Percentiles rank a stretch among this genome's conserved stretches.
Conservation (phyloP, 768 basidiomycete genomes). For the Lactifluus pinguis region DNA sequence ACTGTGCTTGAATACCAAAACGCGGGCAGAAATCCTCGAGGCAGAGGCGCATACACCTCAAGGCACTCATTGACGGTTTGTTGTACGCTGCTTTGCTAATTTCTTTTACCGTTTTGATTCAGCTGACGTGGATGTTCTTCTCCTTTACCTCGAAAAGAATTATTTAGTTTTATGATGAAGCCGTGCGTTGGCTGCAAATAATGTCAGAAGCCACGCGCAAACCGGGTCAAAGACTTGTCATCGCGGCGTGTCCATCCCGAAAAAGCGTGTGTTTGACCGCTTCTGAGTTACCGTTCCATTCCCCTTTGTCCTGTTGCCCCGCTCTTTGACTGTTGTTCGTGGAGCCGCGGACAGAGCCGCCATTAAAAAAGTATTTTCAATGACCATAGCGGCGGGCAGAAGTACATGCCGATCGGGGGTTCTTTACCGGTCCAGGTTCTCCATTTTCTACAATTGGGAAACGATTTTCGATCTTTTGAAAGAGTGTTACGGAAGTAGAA, state of each 20-base stretch:
- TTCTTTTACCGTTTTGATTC: background rate
- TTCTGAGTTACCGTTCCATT: constrained; percentile 3
- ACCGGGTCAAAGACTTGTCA: background rate
- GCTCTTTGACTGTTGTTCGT: constrained; percentile 3
- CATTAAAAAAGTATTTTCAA: constrained; percentile 7
- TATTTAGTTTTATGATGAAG: constrained; percentile 3
- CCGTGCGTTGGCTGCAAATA: background rate
- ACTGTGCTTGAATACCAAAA: constrained; percentile 66
- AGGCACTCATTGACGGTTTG: constrained; percentile 10
- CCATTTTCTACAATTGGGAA: background rate
- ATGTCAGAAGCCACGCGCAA: constrained; percentile 5
- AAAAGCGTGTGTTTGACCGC: constrained; percentile 3
- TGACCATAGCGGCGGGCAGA: constrained; percentile 7
- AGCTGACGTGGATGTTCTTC: background rate
- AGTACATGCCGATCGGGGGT: constrained; percentile 8
- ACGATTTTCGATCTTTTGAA: background rate
- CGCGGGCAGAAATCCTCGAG: constrained; percentile 39
- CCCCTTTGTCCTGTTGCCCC: background rate
- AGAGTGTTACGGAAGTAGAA: background rate
- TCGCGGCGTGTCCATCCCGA: background rate
- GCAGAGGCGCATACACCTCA: constrained; percentile 15
- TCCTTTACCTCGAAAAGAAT: constrained; percentile 1
- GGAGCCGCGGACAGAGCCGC: constrained; percentile 10
- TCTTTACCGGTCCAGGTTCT: constrained; percentile 3
- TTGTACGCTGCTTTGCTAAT: background rate